Percentiles rank a stretch among this genome's conserved stretches.
Evolutionary conservation across 164 flowering plant genomes (phyloP).

Genomic region (Brasenia schreberi): DNA sequence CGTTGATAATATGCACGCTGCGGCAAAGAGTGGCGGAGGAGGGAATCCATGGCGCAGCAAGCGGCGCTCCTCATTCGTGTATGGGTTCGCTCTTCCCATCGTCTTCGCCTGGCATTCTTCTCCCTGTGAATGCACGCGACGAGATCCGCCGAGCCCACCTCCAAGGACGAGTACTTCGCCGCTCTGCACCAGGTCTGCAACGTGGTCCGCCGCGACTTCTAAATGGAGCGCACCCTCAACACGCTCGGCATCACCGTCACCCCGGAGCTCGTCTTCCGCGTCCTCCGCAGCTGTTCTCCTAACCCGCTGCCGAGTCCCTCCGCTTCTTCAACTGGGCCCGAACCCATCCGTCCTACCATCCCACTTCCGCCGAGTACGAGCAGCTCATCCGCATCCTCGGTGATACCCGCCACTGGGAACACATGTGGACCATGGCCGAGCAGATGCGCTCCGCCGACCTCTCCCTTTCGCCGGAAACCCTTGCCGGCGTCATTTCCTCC

Average conservation of each 20-base stretch:
- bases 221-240: conserved; percentile 79
- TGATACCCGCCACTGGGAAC: conserved; percentile 35
- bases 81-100: no score
- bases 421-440: conserved; percentile 72
- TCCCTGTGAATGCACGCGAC: no score
- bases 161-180: conserved; percentile 78
- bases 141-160: background rate
- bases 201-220: conserved; percentile 75
- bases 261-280: conserved; percentile 73
- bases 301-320: conserved; percentile 38
- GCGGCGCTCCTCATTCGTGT: no score
- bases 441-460: conserved; percentile 33
- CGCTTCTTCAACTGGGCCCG: conserved; percentile 94
- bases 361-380: conserved; percentile 62
- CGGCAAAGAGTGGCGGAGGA: no score
- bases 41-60: no score
- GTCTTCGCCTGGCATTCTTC: no score
- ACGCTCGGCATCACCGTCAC: conserved; percentile 41
- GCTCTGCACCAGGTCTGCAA: conserved; percentile 71
- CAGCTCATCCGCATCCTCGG: conserved; percentile 59
- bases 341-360: conserved; percentile 36
- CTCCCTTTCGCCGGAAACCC: conserved; percentile 28
- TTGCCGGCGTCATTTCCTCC: conserved; percentile 48
- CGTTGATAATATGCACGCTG: no score
- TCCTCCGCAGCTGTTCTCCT: conserved; percentile 55